Conservation (phyloP, 1,284 basidiomycete genomes). For the Kalmanozyma brasiliensis region DNA sequence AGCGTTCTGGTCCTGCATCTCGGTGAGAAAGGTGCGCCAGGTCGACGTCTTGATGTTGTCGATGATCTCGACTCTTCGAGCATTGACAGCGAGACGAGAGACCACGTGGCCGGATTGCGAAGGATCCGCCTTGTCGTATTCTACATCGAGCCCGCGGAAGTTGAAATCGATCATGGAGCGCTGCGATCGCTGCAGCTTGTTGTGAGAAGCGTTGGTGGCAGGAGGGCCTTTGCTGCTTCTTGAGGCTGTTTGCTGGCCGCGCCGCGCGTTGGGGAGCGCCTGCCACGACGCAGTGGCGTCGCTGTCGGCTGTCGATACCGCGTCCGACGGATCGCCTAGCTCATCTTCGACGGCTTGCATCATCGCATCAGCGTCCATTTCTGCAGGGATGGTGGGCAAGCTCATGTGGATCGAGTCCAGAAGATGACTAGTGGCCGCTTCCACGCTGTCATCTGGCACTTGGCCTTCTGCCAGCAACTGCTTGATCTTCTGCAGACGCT, state of each 20-base stretch:
- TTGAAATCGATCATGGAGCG: constrained; percentile 85
- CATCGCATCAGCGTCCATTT: constrained; percentile 71
- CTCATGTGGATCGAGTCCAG: constrained; percentile 86
- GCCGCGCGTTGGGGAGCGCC: constrained; percentile 29
- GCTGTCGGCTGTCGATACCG: constrained; percentile 32
- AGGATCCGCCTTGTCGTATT: constrained; percentile 54
- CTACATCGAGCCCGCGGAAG: constrained; percentile 75
- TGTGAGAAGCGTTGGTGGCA: constrained; percentile 47
- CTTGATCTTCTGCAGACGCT: constrained; percentile 85
- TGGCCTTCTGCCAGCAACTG: constrained; percentile 95
- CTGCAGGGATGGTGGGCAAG: constrained; percentile 35
- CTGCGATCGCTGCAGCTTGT: constrained; percentile 79
- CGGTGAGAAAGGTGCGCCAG: constrained; percentile 94
- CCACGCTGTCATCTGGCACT: constrained; percentile 81
- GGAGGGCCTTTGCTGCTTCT: background rate
- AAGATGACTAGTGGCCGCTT: constrained; percentile 80
- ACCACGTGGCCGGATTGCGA: constrained; percentile 34
- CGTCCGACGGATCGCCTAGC: constrained; percentile 73
- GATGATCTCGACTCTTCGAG: constrained; percentile 81
- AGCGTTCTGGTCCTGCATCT: constrained; percentile 40
- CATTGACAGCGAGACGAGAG: constrained; percentile 47
- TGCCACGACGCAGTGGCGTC: constrained; percentile 54
- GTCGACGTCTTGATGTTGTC: constrained; percentile 98
- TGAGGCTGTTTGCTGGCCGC: constrained; percentile 1
- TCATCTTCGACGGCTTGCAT: constrained; percentile 88